These are phyloP conservation scores for Trichoderma orchidacearum DNA, from an alignment of 495 filamentous ascomycete genomes.

Conservation along the genomic window DNA sequence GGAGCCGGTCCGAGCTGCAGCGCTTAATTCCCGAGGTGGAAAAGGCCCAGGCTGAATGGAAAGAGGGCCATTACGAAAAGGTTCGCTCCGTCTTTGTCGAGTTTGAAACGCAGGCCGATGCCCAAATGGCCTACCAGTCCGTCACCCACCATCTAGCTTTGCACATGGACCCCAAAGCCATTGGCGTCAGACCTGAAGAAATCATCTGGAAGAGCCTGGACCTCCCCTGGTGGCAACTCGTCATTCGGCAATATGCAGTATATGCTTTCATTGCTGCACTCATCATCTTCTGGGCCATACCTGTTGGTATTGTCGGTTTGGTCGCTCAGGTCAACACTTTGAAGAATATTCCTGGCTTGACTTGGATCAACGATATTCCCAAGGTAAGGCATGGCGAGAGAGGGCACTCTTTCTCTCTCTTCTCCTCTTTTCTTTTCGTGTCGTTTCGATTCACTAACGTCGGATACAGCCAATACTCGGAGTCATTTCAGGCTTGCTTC, in stretches of 20 bases:
- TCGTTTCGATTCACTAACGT: not conserved
- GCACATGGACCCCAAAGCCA: slow-evolving; percentile 85
- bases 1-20: slow-evolving; percentile 71
- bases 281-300: slow-evolving; percentile 94
- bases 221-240: slow-evolving; percentile 78
- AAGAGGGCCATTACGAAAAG: slow-evolving; percentile 49
- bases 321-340: slow-evolving; percentile 78
- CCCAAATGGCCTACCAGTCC: slow-evolving; percentile 75
- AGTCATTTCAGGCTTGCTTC: slow-evolving; percentile 74
- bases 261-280: slow-evolving; percentile 58
- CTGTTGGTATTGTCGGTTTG: slow-evolving; percentile 70
- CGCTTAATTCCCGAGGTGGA: slow-evolving; percentile 71
- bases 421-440: not conserved
- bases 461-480: slow-evolving; percentile 42
- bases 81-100: slow-evolving; percentile 80
- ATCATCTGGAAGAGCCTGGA: slow-evolving; percentile 80
- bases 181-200: slow-evolving; percentile 73
- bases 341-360: slow-evolving; percentile 47
- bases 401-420: too few species aligned
- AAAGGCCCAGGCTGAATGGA: slow-evolving; percentile 59
- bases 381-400: too few species aligned
- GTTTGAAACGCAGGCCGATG: slow-evolving; percentile 66
- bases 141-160: slow-evolving; percentile 80
- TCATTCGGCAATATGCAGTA: slow-evolving; percentile 58
- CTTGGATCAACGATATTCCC: slow-evolving; percentile 65